Conservation (phyloP, 495 filamentous ascomycete genomes). For the Chaetomium fimeti region DNA sequence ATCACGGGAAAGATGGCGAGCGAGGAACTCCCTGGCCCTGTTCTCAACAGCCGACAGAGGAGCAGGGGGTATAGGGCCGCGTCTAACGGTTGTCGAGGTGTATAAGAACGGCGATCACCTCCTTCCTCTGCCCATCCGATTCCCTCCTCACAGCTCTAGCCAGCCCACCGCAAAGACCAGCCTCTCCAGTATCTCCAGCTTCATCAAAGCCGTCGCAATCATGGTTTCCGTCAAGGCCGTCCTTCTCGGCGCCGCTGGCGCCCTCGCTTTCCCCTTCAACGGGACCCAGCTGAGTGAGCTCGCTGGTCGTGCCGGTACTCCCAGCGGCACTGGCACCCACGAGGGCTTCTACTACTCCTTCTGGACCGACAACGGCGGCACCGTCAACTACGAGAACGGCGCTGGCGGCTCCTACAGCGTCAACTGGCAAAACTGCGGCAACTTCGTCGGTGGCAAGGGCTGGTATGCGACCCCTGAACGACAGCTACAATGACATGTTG, state of each 20-base stretch:
- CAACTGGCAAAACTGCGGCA: conserved; percentile 52
- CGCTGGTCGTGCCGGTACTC: conserved; percentile 31
- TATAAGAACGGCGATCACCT: background rate
- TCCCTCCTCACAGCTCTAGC: conserved; percentile 1
- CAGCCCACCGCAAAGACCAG: background rate
- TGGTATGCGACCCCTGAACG: conserved; percentile 37
- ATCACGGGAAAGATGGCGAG: background rate
- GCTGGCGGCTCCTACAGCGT: conserved; percentile 53
- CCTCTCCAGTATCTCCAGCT: background rate
- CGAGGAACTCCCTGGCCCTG: background rate
- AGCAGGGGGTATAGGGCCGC: background rate
- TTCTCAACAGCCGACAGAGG: background rate
- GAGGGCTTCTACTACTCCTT: conserved; percentile 60
- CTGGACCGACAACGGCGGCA: conserved; percentile 58
- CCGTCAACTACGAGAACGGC: conserved; percentile 57
- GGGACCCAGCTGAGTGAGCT: conserved; percentile 32
- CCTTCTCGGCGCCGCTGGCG: conserved; percentile 21
- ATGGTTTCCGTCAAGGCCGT: conserved; percentile 29
- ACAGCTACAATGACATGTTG: background rate
- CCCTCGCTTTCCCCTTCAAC: conserved; percentile 22
- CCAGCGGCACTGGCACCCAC: conserved; percentile 47
- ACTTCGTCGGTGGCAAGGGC: conserved; percentile 65
- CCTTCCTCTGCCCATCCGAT: background rate
- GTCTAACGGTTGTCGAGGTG: background rate
- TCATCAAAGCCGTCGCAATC: conserved; percentile 3